phyloP scores from a whole-genome alignment of 495 filamentous ascomycete species.

The Penicillium silybi region DNA sequence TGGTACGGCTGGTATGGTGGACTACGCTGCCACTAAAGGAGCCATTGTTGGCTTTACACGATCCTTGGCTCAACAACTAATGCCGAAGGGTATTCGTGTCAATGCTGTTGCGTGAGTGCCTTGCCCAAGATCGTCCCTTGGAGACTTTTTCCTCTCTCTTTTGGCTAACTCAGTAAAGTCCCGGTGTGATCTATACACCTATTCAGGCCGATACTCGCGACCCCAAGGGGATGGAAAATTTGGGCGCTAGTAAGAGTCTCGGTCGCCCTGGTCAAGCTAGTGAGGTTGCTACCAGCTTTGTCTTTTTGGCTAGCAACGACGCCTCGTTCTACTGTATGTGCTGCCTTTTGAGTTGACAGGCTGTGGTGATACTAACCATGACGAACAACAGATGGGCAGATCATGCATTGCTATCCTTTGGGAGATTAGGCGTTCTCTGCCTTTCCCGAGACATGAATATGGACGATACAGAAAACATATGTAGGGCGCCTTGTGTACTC shows the following conservation, averaged over 20 bases:
- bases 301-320: conserved; percentile 57
- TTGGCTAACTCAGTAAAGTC: conserved; percentile 19
- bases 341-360: neutral
- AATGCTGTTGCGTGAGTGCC: conserved; percentile 52
- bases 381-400: conserved; percentile 41
- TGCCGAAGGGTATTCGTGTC: conserved; percentile 57
- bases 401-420: conserved; percentile 49
- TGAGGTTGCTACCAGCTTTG: conserved; percentile 60
- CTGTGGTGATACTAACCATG: neutral
- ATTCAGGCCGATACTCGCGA: conserved; percentile 50
- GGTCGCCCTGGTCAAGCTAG: conserved; percentile 57
- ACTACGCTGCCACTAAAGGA: conserved; percentile 61
- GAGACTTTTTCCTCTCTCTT: too few species aligned
- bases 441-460: too few species aligned
- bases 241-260: conserved; percentile 35
- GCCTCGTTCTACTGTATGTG: conserved; percentile 49
- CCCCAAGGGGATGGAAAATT: conserved; percentile 51
- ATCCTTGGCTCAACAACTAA: conserved; percentile 50
- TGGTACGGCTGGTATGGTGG: conserved; percentile 51
- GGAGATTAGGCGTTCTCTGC: conserved; percentile 24
- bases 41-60: conserved; percentile 59
- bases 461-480: too few species aligned
- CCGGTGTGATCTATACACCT: conserved; percentile 57
- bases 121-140: neutral
- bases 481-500: too few species aligned